phyloP scores from a whole-genome alignment of 257 asterid species.

The Misopates orontium region DNA sequence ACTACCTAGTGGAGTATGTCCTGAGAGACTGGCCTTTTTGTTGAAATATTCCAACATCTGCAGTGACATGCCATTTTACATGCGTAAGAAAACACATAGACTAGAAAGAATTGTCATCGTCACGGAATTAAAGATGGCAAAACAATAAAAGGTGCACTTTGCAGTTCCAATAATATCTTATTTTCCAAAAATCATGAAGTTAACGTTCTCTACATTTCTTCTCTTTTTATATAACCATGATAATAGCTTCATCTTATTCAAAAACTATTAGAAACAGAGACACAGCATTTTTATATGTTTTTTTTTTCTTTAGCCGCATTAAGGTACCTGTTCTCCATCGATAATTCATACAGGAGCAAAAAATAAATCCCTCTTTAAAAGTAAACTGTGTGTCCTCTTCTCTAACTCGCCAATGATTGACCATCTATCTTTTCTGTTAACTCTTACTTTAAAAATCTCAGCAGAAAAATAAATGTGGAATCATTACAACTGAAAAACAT shows the following conservation, averaged over 20 bases:
- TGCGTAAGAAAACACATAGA: constrained; percentile 6
- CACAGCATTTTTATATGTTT: too few species aligned
- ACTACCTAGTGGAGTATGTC: constrained; percentile 69
- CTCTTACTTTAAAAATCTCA: not conserved
- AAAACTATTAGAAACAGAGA: too few species aligned
- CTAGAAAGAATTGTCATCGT: constrained; percentile 2
- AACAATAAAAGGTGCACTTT: not conserved
- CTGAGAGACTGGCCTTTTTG: constrained; percentile 63
- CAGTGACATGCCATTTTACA: constrained; percentile 22
- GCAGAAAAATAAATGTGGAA: too few species aligned
- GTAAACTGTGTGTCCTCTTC: not conserved
- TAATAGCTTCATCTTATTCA: not conserved
- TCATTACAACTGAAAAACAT: too few species aligned
- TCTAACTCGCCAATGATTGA: constrained; percentile 7
- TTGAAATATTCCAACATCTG: constrained; percentile 94
- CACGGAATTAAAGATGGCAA: not conserved
- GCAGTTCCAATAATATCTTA: not conserved
- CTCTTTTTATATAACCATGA: not conserved
- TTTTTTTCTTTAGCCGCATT: too few species aligned
- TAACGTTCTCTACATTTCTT: too few species aligned
- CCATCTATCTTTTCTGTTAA: not conserved
- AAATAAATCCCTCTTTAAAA: too few species aligned
- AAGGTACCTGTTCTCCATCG: too few species aligned
- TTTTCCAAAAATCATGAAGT: not conserved
- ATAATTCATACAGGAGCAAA: not conserved